Conservation (phyloP, 2,329 filamentous ascomycete species). For the Epichloe sylvatica region DNA sequence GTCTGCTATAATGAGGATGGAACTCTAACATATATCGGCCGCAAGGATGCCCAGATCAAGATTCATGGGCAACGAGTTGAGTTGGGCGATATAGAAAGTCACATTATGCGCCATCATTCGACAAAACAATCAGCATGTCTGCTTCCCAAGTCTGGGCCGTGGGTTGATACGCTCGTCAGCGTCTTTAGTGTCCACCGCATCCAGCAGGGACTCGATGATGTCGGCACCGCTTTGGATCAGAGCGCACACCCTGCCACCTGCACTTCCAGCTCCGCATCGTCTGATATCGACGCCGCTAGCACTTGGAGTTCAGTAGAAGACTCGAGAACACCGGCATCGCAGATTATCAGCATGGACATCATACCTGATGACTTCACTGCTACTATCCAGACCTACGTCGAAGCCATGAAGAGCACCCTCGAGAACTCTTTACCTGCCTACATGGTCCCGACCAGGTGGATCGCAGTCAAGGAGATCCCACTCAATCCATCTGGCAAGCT, state of each 20-base stretch:
- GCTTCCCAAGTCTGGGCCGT: not conserved
- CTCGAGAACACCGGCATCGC: not conserved
- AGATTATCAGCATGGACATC: not conserved
- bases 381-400: not conserved
- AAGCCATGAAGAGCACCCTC: constrained; percentile 4
- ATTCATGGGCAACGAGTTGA: constrained; percentile 35
- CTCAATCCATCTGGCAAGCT: constrained; percentile 8
- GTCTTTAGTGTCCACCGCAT: not conserved
- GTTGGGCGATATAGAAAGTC: constrained; percentile 8
- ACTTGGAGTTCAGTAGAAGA: not conserved
- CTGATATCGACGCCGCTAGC: not conserved
- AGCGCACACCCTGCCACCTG: not conserved
- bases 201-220: not conserved
- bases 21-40: constrained; percentile 26
- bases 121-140: constrained; percentile 1
- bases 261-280: not conserved
- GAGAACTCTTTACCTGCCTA: constrained; percentile 7
- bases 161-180: constrained; percentile 5
- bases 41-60: constrained; percentile 41
- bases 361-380: not conserved
- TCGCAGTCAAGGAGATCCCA: constrained; percentile 8
- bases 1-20: constrained; percentile 20
- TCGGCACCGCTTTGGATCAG: not conserved
- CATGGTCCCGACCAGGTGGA: constrained; percentile 10
- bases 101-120: constrained; percentile 2